Evolutionary conservation across 73 alveolate genomes (phyloP), one percentile per base, ranked within the genome.

Genomic region (Symbiodinium natans): DNA sequence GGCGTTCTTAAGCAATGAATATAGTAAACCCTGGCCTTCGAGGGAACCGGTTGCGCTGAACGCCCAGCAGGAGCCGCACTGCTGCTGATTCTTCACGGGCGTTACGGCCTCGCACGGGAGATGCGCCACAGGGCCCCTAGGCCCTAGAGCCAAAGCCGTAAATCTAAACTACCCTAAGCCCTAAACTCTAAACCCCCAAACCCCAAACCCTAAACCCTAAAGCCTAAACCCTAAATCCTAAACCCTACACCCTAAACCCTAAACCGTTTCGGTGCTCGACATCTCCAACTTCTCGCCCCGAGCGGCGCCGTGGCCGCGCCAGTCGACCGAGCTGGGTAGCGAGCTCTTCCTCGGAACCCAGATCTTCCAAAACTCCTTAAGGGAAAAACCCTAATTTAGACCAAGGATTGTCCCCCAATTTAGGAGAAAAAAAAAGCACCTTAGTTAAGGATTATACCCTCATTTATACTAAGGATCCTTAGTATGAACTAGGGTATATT

Each of bases 1-100:
- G 59, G 59, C 13, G 21, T 46, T 6, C 6, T 46, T 13, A 6
- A 46, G 59, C 59, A 9, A 46, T 46, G 59, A 46, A 6, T 13
- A 9, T 13, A 46, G 59, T 9, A 46, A 46, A 63, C 34, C 9
- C 34, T 15, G 36, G 77, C 77, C 77, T 63, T 63, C 77, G 15
- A 63, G 34, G 77, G 77, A 31, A 7, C 77, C 77, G 8, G 77
- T 63, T 4, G 77, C 77, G 34, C 77, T 63, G 34, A 63, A 63
- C 34, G 77, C 77, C 77, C 77, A 63, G 77, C 77, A 63, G 31
- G 77, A 63, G 10, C 77, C 77, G 73, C 95, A 89, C 38, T 71
- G 85, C 86, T 59, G 27, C 86, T 89, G 95, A 73, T 89, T 89
- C 86, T 89, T 89, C 71, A 89, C 95, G 7, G 85, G 39, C 42